Conservation (phyloP, 2,329 filamentous ascomycete species). For the Elsinoe fawcettii region DNA sequence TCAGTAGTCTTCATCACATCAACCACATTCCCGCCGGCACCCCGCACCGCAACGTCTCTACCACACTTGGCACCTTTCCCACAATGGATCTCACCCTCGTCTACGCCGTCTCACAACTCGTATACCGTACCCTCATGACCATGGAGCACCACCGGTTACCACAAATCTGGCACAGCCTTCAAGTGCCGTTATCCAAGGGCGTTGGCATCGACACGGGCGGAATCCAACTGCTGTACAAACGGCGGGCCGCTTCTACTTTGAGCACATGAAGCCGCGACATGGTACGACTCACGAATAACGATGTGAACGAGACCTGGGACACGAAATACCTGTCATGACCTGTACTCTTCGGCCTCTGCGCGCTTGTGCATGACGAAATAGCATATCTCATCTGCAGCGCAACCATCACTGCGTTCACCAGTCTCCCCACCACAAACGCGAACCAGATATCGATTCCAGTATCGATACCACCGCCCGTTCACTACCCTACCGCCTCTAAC, state of each 20-base stretch:
- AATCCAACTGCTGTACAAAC: constrained; percentile 5
- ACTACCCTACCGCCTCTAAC: not conserved
- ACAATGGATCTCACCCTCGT: constrained; percentile 3
- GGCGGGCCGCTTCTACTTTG: not conserved
- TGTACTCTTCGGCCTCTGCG: not conserved
- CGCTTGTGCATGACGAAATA: not conserved
- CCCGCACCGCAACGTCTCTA: not conserved
- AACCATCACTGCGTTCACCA: too few species aligned
- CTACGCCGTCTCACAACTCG: constrained; percentile 13
- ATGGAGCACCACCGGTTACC: constrained; percentile 5
- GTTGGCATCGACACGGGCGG: constrained; percentile 1
- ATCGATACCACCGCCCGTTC: not conserved
- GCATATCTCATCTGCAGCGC: too few species aligned
- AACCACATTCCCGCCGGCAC: not conserved
- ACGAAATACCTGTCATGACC: too few species aligned
- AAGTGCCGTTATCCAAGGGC: constrained; percentile 9
- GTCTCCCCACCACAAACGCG: too few species aligned
- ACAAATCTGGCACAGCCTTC: not conserved
- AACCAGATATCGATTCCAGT: not conserved
- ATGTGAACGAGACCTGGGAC: too few species aligned
- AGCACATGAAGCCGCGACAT: not conserved
- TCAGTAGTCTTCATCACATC: not conserved
- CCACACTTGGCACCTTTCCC: not conserved
- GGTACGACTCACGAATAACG: not conserved
- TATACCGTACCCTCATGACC: constrained; percentile 12